Evolutionary conservation across 2,329 filamentous ascomycete species (phyloP).

Genomic region (Talaromyces sp.): DNA sequence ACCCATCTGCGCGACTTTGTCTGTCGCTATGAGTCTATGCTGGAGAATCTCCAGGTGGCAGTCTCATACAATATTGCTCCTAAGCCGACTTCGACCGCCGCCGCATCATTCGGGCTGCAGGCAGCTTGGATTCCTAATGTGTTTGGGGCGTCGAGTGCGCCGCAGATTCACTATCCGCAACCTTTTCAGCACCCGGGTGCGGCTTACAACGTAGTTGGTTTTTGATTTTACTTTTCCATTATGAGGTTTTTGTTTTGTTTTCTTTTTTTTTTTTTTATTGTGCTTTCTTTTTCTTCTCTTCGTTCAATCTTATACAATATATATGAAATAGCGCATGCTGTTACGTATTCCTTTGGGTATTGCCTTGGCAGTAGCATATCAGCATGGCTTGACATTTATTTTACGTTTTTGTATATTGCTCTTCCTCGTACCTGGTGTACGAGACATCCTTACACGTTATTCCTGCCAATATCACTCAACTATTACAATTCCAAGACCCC

Average conservation of each 20-base stretch:
- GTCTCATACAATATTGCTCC: neutral
- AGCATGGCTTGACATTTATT: neutral
- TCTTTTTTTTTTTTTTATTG: neutral
- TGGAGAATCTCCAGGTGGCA: conserved; percentile 1
- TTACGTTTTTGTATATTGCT: neutral
- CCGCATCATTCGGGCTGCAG: neutral
- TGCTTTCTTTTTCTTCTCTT: neutral
- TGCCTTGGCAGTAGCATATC: neutral
- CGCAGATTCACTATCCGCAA: neutral
- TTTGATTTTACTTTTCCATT: neutral
- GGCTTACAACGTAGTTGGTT: neutral
- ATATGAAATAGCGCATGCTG: neutral
- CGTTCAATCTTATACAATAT: neutral
- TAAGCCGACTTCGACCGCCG: neutral
- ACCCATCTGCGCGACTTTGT: neutral
- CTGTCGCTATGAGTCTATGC: conserved; percentile 2
- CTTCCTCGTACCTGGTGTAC: neutral
- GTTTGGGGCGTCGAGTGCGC: neutral
- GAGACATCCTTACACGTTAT: neutral
- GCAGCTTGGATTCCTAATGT: conserved; percentile 3
- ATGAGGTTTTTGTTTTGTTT: neutral
- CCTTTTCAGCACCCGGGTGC: neutral
- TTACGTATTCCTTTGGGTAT: too few species aligned
- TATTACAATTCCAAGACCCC: neutral
- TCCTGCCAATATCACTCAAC: neutral